phyloP scores from a whole-genome alignment of 352 stramenopile species.

The Halophytophthora batemanensis region DNA sequence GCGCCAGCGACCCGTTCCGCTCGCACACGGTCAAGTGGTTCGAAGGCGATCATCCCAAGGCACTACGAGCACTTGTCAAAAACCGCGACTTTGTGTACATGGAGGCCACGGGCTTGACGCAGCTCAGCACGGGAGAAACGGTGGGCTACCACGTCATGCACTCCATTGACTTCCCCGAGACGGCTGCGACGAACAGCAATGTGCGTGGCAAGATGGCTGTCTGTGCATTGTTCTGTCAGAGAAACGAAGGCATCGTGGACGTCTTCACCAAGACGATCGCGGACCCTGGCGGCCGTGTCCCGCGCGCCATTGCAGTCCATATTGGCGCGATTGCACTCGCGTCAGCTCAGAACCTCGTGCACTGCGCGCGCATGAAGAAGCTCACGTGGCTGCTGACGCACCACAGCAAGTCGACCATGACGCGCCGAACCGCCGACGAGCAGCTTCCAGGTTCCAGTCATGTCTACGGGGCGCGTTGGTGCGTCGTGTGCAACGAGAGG shows the following conservation, averaged over 20 bases:
- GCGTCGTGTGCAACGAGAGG: slow-evolving; percentile 15
- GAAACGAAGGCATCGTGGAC: slow-evolving; percentile 19
- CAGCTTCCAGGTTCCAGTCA: not conserved
- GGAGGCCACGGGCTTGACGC: slow-evolving; percentile 35
- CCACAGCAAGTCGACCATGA: slow-evolving; percentile 8
- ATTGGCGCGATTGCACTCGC: slow-evolving; percentile 11
- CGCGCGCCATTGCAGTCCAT: slow-evolving; percentile 14
- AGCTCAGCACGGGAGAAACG: slow-evolving; percentile 28
- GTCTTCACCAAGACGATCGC: slow-evolving; percentile 29
- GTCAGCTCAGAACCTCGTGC: slow-evolving; percentile 22
- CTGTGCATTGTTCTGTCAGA: slow-evolving; percentile 35
- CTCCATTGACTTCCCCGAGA: slow-evolving; percentile 36
- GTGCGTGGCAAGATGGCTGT: slow-evolving; percentile 30
- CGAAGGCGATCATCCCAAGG: slow-evolving; percentile 35
- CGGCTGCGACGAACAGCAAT: slow-evolving; percentile 14
- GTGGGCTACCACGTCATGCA: slow-evolving; percentile 53
- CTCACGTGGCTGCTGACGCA: slow-evolving; percentile 33
- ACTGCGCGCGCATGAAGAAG: slow-evolving; percentile 48
- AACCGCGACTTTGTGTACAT: slow-evolving; percentile 53
- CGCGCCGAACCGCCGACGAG: slow-evolving; percentile 10
- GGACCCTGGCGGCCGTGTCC: slow-evolving; percentile 17
- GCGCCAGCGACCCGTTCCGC: slow-evolving; percentile 33
- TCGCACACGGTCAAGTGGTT: slow-evolving; percentile 50
- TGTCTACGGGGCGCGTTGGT: slow-evolving; percentile 7
- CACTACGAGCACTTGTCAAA: slow-evolving; percentile 42